phyloP scores from a whole-genome alignment of 2,329 filamentous ascomycete species.

The Incumbomyces delicatus region DNA sequence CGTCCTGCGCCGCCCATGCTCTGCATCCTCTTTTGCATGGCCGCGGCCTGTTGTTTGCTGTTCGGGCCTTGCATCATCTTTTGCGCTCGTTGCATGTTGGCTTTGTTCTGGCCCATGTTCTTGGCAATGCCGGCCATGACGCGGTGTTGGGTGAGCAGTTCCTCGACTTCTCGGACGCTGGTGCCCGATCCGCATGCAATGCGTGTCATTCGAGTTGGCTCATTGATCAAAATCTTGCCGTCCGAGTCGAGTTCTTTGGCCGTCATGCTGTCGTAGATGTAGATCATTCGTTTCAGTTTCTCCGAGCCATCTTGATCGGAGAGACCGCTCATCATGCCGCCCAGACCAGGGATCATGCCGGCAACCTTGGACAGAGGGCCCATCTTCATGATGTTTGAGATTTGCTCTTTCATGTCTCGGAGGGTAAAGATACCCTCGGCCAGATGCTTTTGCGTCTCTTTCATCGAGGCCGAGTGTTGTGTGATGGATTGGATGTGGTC shows the following conservation, averaged over 20 bases:
- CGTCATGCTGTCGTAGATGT: constrained; percentile 98
- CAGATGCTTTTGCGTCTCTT: constrained; percentile 99
- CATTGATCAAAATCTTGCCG: constrained; percentile 85
- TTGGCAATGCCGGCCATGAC: constrained; percentile 99
- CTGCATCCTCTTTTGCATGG: constrained; percentile 92
- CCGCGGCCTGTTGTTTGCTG: constrained; percentile 74
- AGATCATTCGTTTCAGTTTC: constrained; percentile 96
- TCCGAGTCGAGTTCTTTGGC: constrained; percentile 90
- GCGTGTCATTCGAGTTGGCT: constrained; percentile 85
- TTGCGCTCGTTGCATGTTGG: constrained; percentile 92
- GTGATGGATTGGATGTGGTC: constrained; percentile 95
- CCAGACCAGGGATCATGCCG: constrained; percentile 94
- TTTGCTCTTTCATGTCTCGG: constrained; percentile 85
- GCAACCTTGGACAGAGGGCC: constrained; percentile 94
- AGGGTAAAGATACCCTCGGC: constrained; percentile 93
- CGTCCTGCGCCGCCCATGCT: constrained; percentile 73
- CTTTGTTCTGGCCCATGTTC: constrained; percentile 96
- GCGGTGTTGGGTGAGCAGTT: constrained; percentile 90
- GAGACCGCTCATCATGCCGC: constrained; percentile 80
- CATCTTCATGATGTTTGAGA: constrained; percentile 99
- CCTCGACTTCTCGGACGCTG: constrained; percentile 84
- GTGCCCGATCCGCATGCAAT: constrained; percentile 86
- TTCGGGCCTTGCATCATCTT: constrained; percentile 85
- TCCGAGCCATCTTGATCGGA: constrained; percentile 91
- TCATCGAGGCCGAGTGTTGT: constrained; percentile 65